Percentiles rank a stretch among this genome's conserved stretches.
Evolutionary conservation across 2,329 filamentous ascomycete species (phyloP).

Genomic region (Sarocladium strictum): DNA sequence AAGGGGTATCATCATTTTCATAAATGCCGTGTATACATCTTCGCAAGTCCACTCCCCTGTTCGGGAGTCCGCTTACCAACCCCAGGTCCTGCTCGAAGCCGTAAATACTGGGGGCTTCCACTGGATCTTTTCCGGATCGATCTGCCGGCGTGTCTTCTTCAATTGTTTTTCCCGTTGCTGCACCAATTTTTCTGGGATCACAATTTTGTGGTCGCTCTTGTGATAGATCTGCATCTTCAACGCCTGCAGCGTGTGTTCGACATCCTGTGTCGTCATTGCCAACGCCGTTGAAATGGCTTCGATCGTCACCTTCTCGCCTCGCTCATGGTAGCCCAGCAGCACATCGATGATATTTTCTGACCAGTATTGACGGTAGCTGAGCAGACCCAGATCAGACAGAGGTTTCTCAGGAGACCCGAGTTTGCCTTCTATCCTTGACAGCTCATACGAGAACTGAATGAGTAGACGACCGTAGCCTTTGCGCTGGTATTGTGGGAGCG

Average conservation of each 20-base stretch:
- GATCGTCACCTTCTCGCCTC: slow-evolving; percentile 70
- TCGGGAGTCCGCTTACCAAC: slow-evolving; percentile 56
- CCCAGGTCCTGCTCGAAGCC: slow-evolving; percentile 87
- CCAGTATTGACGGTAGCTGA: slow-evolving; percentile 97
- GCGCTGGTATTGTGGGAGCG: slow-evolving; percentile 90
- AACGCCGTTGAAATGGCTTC: slow-evolving; percentile 73
- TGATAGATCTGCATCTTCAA: slow-evolving; percentile 94
- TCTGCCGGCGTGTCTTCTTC: slow-evolving; percentile 66
- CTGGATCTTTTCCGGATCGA: slow-evolving; percentile 73
- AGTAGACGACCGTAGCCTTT: slow-evolving; percentile 89
- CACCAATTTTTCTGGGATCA: slow-evolving; percentile 79
- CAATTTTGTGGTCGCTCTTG: slow-evolving; percentile 94
- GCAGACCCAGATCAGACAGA: slow-evolving; percentile 82
- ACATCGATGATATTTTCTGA: slow-evolving; percentile 88
- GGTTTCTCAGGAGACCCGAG: slow-evolving; percentile 96
- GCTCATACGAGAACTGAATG: slow-evolving; percentile 96
- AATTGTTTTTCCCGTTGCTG: slow-evolving; percentile 75
- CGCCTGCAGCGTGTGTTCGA: slow-evolving; percentile 89
- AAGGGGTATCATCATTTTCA: slow-evolving; percentile 8
- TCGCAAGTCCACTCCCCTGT: not conserved
- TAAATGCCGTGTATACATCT: not conserved
- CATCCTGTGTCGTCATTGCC: slow-evolving; percentile 96
- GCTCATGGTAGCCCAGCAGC: slow-evolving; percentile 65
- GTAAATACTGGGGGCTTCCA: slow-evolving; percentile 98
- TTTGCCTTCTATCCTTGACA: slow-evolving; percentile 91